Evolutionary conservation across 305 asterid genomes (phyloP).

Genomic region (Fraxinus angustifolia): DNA sequence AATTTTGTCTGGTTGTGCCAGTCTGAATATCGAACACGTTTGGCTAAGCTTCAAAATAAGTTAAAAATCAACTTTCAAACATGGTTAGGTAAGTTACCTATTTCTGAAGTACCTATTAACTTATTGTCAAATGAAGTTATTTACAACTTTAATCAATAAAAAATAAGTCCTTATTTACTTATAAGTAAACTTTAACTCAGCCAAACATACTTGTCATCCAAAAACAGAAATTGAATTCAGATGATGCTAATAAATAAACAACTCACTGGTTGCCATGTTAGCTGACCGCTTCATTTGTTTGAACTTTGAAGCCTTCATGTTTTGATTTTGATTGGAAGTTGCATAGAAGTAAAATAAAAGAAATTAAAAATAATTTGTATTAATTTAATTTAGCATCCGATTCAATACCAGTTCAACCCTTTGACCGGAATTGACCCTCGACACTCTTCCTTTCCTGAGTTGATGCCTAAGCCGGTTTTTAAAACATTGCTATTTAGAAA

Average conservation of each 20-base stretch:
- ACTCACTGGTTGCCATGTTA: too few relatives aligned
- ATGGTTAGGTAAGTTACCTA: background rate
- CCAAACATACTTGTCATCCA: background rate
- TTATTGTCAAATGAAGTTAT: background rate
- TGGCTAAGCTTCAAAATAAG: background rate
- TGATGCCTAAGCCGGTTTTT: too few relatives aligned
- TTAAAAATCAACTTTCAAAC: background rate
- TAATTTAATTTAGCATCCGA: too few relatives aligned
- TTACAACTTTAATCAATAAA: background rate
- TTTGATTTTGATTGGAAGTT: background rate
- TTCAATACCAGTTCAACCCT: too few relatives aligned
- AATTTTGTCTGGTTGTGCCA: slow-evolving; percentile 22
- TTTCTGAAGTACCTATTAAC: background rate
- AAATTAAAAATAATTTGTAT: too few relatives aligned
- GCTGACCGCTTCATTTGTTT: slow-evolving; percentile 2
- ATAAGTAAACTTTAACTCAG: background rate
- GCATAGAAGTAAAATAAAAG: background rate
- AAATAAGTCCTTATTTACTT: background rate
- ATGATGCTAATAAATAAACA: slow-evolving; percentile 26
- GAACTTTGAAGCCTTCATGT: background rate
- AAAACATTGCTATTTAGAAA: too few relatives aligned
- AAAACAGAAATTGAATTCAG: slow-evolving; percentile 9
- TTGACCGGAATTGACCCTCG: too few relatives aligned
- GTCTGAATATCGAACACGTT: background rate
- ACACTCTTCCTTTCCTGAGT: background rate